phyloP scores from a whole-genome alignment of 176 grass and related monocot species.

The Elymus sibiricus region DNA sequence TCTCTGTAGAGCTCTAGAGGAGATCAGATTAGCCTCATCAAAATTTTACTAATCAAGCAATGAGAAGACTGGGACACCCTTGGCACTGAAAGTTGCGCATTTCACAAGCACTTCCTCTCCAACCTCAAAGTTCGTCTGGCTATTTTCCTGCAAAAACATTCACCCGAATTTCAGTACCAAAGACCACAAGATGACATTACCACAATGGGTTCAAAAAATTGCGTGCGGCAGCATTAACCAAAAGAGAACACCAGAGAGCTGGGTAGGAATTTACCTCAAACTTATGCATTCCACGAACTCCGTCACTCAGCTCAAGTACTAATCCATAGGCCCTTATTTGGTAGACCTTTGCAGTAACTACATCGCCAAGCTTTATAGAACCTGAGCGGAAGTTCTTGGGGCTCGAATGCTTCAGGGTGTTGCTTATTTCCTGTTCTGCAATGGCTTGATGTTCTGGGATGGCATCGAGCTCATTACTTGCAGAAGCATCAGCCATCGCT shows the following conservation, averaged over 20 bases:
- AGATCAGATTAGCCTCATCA: neutral
- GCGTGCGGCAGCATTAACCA: neutral
- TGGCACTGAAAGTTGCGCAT: constrained; percentile 60
- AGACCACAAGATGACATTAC: neutral
- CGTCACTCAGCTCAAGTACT: constrained; percentile 83
- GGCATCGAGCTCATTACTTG: constrained; percentile 16
- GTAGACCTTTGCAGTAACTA: constrained; percentile 74
- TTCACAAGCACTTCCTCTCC: constrained; percentile 65
- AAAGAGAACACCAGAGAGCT: neutral
- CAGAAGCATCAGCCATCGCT: constrained; percentile 19
- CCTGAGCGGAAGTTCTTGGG: constrained; percentile 23
- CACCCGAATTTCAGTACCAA: neutral
- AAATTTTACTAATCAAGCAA: constrained; percentile 42
- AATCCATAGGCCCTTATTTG: constrained; percentile 81
- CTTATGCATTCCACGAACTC: constrained; percentile 85
- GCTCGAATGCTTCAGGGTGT: constrained; percentile 16
- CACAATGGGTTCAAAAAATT: neutral
- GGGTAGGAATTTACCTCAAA: constrained; percentile 68
- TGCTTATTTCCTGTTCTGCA: constrained; percentile 22
- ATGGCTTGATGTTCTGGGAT: constrained; percentile 29
- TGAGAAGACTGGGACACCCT: constrained; percentile 83
- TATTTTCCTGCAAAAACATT: constrained; percentile 47
- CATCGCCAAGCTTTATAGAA: constrained; percentile 73
- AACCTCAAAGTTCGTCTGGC: constrained; percentile 52
- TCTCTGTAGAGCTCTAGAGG: neutral